Evolutionary conservation across 768 basidiomycete genomes (phyloP).

Genomic region (Flagelloscypha sp.): DNA sequence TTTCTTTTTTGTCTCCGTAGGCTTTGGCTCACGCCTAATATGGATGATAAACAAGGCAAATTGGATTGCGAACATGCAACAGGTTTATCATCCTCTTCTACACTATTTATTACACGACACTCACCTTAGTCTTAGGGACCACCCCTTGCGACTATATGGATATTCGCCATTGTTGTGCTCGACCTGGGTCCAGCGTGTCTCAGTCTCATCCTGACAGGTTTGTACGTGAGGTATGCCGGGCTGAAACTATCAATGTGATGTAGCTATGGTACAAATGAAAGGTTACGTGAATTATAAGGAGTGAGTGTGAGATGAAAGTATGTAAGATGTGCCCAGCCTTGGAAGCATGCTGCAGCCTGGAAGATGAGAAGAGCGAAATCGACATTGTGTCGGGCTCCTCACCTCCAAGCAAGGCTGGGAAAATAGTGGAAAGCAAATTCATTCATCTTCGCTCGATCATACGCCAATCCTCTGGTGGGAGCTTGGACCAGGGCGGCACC

Average conservation of each 20-base stretch:
- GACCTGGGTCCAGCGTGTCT: slow-evolving; percentile 54
- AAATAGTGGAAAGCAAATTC: too few relatives aligned
- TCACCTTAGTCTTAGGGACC: slow-evolving; percentile 43
- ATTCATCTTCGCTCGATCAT: slow-evolving; percentile 65
- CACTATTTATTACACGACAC: not conserved
- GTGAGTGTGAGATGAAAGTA: too few relatives aligned
- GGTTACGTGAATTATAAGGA: too few relatives aligned
- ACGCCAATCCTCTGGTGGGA: slow-evolving; percentile 55
- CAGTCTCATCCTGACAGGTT: slow-evolving; percentile 43
- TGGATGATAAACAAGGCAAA: slow-evolving; percentile 63
- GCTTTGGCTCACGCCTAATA: slow-evolving; percentile 57
- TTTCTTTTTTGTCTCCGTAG: slow-evolving; percentile 50
- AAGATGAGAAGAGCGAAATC: too few relatives aligned
- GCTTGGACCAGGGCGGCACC: slow-evolving; percentile 64
- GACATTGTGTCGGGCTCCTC: too few relatives aligned
- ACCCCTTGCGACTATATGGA: slow-evolving; percentile 71
- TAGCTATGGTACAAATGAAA: too few relatives aligned
- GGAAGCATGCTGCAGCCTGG: too few relatives aligned
- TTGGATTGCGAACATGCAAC: slow-evolving; percentile 66
- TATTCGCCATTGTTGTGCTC: slow-evolving; percentile 66
- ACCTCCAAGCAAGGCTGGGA: too few relatives aligned
- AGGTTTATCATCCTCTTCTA: slow-evolving; percentile 37
- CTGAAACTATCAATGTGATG: slow-evolving; percentile 41
- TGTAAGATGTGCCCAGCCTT: too few relatives aligned
- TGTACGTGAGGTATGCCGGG: slow-evolving; percentile 56